Conservation (phyloP, 2,329 filamentous ascomycete genomes). For the Helicocarpus griseus region DNA sequence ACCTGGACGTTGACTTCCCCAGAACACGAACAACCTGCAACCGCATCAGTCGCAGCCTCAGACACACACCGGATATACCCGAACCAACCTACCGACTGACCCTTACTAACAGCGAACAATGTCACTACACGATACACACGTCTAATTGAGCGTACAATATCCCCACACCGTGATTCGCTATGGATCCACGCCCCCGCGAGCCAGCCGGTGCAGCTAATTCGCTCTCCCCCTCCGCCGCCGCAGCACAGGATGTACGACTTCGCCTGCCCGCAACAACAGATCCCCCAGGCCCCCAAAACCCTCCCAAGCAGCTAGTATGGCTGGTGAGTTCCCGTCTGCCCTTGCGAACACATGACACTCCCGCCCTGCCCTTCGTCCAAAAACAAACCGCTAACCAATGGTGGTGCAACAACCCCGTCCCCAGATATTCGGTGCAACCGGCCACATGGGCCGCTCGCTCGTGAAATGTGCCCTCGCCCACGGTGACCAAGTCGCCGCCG, state of each 20-base stretch:
- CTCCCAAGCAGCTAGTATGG: conserved; percentile 73
- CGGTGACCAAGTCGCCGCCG: conserved; percentile 74
- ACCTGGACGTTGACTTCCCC: too few species aligned
- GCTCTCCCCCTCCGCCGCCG: conserved; percentile 14
- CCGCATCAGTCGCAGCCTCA: too few species aligned
- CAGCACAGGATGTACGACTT: conserved; percentile 34
- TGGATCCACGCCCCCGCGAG: not conserved
- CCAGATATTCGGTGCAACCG: conserved; percentile 89
- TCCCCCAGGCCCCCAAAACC: conserved; percentile 62
- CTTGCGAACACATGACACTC: not conserved
- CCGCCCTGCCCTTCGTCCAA: not conserved
- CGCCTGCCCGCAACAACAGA: conserved; percentile 76
- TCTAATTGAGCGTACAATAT: not conserved
- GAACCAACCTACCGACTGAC: not conserved
- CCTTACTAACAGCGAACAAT: not conserved
- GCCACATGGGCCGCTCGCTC: conserved; percentile 87
- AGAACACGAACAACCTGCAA: too few species aligned
- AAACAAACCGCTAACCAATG: not conserved
- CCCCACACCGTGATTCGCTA: not conserved
- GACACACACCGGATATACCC: too few species aligned
- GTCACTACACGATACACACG: not conserved
- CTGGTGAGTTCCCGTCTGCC: conserved; percentile 50
- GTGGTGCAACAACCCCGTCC: not conserved
- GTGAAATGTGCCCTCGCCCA: conserved; percentile 72
- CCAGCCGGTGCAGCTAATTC: not conserved